Conservation (phyloP, 495 filamentous ascomycete genomes). For the Neurospora pannonica region DNA sequence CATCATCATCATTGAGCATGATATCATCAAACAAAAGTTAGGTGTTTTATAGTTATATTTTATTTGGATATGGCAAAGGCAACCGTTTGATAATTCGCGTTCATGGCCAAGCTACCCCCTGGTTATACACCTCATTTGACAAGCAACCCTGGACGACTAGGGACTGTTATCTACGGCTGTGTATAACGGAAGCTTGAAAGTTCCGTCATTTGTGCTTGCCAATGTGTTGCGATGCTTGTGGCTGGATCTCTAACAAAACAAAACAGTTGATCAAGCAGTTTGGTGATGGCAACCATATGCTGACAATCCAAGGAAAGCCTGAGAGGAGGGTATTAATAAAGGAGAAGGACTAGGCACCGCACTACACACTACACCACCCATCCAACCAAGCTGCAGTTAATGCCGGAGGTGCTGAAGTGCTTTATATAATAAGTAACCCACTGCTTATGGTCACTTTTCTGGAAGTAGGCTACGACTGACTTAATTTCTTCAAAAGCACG, state of each 20-base stretch:
- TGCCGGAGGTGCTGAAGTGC: neutral
- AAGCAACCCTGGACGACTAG: neutral
- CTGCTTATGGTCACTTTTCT: neutral
- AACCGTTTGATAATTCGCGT: neutral
- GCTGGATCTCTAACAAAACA: neutral
- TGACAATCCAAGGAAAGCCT: neutral
- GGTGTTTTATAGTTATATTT: neutral
- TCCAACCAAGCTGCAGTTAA: neutral
- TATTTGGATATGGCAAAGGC: neutral
- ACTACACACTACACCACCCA: neutral
- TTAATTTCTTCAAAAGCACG: neutral
- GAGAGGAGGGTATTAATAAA: neutral
- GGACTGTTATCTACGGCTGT: neutral
- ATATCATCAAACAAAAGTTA: neutral
- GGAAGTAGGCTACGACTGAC: neutral
- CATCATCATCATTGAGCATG: conserved; percentile 65
- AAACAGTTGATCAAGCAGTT: neutral
- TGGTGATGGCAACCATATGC: neutral
- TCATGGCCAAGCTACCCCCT: neutral
- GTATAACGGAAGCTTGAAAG: neutral
- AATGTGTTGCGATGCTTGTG: neutral
- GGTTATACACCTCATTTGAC: neutral
- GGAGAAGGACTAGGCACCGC: neutral
- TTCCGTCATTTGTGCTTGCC: neutral
- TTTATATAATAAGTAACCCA: neutral